A percentile compares a stretch with the other conserved stretches of the same genome.
These are phyloP conservation scores for Xylaria sp. DNA, from an alignment of 2,329 filamentous ascomycete species.

Conservation along the genomic window DNA sequence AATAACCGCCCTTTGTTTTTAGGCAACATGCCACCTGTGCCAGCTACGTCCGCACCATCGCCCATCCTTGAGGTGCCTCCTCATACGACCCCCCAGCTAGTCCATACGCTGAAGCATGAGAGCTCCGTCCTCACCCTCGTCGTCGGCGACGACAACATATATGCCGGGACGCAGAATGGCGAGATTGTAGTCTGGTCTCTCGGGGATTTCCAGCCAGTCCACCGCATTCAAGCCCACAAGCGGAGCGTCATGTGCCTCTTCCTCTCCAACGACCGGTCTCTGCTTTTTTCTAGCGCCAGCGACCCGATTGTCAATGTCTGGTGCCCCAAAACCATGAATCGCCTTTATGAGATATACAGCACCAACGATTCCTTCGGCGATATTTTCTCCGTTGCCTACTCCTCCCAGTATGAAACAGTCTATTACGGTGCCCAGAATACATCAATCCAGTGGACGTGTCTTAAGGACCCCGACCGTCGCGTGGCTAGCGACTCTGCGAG, in stretches of 20 bases:
- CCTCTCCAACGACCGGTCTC: constrained; percentile 73
- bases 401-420: constrained; percentile 75
- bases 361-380: constrained; percentile 90
- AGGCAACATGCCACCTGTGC: constrained; percentile 35
- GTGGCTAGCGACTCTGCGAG: constrained; percentile 67
- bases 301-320: constrained; percentile 96
- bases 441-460: constrained; percentile 88
- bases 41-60: constrained; percentile 29
- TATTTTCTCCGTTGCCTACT: constrained; percentile 94
- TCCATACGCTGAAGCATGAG: constrained; percentile 77
- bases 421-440: constrained; percentile 96
- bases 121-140: constrained; percentile 83
- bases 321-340: constrained; percentile 76
- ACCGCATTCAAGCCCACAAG: constrained; percentile 84
- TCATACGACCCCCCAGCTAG: constrained; percentile 61
- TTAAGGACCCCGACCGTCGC: constrained; percentile 66
- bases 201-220: constrained; percentile 80
- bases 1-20: constrained; percentile 8
- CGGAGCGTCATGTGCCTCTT: constrained; percentile 87
- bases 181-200: constrained; percentile 93
- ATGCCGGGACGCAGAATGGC: constrained; percentile 89
- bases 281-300: constrained; percentile 91
- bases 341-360: constrained; percentile 89
- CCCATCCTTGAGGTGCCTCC: constrained; percentile 39
- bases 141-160: constrained; percentile 80